phyloP scores from a whole-genome alignment of 2,329 filamentous ascomycete species.

The Verticillium klebahnii region DNA sequence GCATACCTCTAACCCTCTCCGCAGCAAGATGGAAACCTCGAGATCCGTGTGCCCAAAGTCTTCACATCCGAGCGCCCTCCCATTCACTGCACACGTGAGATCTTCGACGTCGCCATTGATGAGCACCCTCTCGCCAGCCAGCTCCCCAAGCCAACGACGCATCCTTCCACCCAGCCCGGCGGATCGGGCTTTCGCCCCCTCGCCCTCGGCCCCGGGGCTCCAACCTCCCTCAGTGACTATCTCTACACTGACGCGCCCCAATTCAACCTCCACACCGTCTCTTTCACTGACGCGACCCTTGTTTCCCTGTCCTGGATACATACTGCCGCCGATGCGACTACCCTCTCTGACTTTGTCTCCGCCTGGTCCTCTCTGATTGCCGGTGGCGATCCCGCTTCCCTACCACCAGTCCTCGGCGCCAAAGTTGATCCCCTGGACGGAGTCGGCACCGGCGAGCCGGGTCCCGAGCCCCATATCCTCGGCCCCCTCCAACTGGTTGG shows the following conservation, averaged over 20 bases:
- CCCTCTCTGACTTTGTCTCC: slow-evolving; percentile 31
- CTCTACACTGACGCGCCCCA: slow-evolving; percentile 36
- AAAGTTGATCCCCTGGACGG: slow-evolving; percentile 27
- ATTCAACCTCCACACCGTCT: slow-evolving; percentile 40
- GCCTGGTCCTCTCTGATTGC: slow-evolving; percentile 42
- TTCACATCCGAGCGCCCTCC: slow-evolving; percentile 27
- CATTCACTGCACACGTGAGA: slow-evolving; percentile 19
- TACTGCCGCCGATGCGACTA: slow-evolving; percentile 40
- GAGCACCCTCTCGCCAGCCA: slow-evolving; percentile 20
- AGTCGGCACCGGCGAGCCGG: background rate
- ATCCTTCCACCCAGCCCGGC: background rate
- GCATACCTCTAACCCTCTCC: background rate
- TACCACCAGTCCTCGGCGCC: slow-evolving; percentile 22
- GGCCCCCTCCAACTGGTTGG: slow-evolving; percentile 15
- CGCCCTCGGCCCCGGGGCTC: slow-evolving; percentile 10
- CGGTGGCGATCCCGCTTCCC: slow-evolving; percentile 34
- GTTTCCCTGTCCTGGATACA: slow-evolving; percentile 42
- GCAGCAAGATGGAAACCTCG: slow-evolving; percentile 12
- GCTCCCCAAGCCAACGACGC: slow-evolving; percentile 24
- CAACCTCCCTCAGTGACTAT: slow-evolving; percentile 30
- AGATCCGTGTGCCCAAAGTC: slow-evolving; percentile 22
- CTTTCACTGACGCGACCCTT: slow-evolving; percentile 45
- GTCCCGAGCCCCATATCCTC: background rate
- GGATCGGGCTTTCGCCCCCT: slow-evolving; percentile 10
- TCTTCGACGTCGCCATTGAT: slow-evolving; percentile 21